Evolutionary conservation across 768 basidiomycete genomes (phyloP), one percentile per base, ranked within the genome.

Genomic region (Melanogaster broomeanus): DNA sequence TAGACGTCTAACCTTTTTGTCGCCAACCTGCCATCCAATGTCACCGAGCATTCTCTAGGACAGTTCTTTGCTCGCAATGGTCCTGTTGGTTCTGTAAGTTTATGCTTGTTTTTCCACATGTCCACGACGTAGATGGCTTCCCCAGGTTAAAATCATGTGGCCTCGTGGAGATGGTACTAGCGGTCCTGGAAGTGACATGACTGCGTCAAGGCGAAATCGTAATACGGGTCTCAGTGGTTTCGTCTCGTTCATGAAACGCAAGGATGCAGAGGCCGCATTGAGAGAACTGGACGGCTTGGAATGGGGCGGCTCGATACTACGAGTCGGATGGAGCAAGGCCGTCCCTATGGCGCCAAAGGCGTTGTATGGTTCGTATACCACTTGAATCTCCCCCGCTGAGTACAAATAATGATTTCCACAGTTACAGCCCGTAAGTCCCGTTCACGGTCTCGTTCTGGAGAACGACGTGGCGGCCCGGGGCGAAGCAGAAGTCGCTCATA

Each of bases 91-190:
- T 94, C 92, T 19, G 92, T 92, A 63, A 43, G 82, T 74, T 6
- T 27, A 51, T 24, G 4, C 10, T 40, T 49, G 25, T 53, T n/a
- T 24, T 38, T 11, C 21, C n/a, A 18, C 35, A 19, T 15, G 49
- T 10, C 31, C 12, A 37, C 16, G 19, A 30, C 42, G 49, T 22
- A 51, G 18, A 27, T 30, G 7, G 18, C 18, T 51, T 15, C 22
- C 52, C 49, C n/a, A 93, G 91, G 90, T 94, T 39, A 93, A 96
- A 76, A 85, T 98, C 58, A 98, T 98, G 95, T 98, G 94, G 94
- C 96, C 95, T n/a, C 85, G 96, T 35, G 81, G 84, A 11, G 93
- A 95, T 63, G 78, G 72, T 16, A 76, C 79, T 2, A 56, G 70
- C 6, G 86, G 87, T 27, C 85, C 87, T 42, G 90, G 87, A 2